These are phyloP conservation scores for Hyaloscypha hepaticicola DNA, from an alignment of 495 filamentous ascomycete species.

Conservation along the genomic window DNA sequence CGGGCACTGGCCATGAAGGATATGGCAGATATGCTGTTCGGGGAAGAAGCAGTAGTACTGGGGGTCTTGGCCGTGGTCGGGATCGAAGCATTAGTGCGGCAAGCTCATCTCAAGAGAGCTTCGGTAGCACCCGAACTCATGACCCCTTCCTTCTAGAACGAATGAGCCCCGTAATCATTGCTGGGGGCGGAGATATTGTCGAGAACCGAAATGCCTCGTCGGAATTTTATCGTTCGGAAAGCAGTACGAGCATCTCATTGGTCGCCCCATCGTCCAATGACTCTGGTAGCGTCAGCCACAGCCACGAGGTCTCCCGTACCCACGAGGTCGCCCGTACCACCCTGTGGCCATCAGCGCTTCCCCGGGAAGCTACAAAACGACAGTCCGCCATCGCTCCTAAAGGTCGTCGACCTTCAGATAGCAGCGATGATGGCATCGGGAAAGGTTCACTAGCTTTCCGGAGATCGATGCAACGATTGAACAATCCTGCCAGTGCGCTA, in stretches of 20 bases:
- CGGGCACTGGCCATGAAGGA: constrained; percentile 95
- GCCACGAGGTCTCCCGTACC: too few relatives aligned
- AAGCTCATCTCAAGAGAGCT: constrained; percentile 48
- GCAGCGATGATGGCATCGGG: constrained; percentile 48
- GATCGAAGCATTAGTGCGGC: constrained; percentile 43
- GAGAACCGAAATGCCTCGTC: constrained; percentile 56
- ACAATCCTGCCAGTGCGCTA: constrained; percentile 27
- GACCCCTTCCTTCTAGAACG: constrained; percentile 66
- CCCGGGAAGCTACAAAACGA: constrained; percentile 27
- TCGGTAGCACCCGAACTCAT: constrained; percentile 40
- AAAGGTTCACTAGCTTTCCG: constrained; percentile 47
- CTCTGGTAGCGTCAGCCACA: too few relatives aligned
- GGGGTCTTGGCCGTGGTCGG: constrained; percentile 41
- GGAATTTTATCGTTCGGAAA: constrained; percentile 59
- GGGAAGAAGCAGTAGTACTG: constrained; percentile 58
- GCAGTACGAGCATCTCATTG: constrained; percentile 55
- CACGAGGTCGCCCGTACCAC: constrained; percentile 36
- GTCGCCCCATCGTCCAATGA: constrained; percentile 49
- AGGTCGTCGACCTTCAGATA: constrained; percentile 45
- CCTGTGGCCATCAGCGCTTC: constrained; percentile 53
- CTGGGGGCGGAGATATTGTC: constrained; percentile 66
- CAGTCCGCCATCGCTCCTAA: constrained; percentile 18
- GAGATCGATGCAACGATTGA: constrained; percentile 51
- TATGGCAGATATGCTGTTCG: constrained; percentile 73
- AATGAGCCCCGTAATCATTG: constrained; percentile 84